Evolutionary conservation across 2,329 filamentous ascomycete genomes (phyloP).

Genomic region (Albifimbria verrucaria): DNA sequence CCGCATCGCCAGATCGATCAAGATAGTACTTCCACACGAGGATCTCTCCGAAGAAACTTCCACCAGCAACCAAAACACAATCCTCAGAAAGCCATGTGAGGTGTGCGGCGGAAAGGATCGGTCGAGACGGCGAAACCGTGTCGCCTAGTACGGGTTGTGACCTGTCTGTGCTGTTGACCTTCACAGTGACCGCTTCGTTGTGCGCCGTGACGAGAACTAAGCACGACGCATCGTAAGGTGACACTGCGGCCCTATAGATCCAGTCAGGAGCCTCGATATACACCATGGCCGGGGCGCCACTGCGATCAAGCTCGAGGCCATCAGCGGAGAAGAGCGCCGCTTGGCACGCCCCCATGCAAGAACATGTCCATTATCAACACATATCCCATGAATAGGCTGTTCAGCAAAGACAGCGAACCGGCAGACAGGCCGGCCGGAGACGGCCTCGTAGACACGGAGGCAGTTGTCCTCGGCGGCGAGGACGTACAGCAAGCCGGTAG

Average conservation of each 20-base stretch:
- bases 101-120: slow-evolving; percentile 84
- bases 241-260: slow-evolving; percentile 67
- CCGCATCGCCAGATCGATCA: slow-evolving; percentile 4
- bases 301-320: slow-evolving; percentile 13
- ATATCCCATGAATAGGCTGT: slow-evolving; percentile 74
- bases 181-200: slow-evolving; percentile 68
- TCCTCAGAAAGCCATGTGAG: slow-evolving; percentile 58
- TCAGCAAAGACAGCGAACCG: slow-evolving; percentile 55
- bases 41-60: slow-evolving; percentile 93
- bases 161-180: slow-evolving; percentile 21
- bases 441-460: slow-evolving; percentile 50
- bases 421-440: slow-evolving; percentile 31
- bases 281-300: slow-evolving; percentile 12
- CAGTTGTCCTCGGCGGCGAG: slow-evolving; percentile 59
- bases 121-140: slow-evolving; percentile 65
- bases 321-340: slow-evolving; percentile 40
- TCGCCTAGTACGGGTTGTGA: slow-evolving; percentile 40
- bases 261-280: slow-evolving; percentile 63
- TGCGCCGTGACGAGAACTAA: slow-evolving; percentile 78
- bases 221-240: slow-evolving; percentile 35
- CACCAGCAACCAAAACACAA: slow-evolving; percentile 73
- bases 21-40: slow-evolving; percentile 75
- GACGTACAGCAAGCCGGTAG: slow-evolving; percentile 34
- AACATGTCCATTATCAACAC: slow-evolving; percentile 37
- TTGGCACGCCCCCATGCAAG: slow-evolving; percentile 70